These are phyloP conservation scores for Vachellia pachyceras DNA, from an alignment of 306 rosid genomes.

Conservation along the genomic window DNA sequence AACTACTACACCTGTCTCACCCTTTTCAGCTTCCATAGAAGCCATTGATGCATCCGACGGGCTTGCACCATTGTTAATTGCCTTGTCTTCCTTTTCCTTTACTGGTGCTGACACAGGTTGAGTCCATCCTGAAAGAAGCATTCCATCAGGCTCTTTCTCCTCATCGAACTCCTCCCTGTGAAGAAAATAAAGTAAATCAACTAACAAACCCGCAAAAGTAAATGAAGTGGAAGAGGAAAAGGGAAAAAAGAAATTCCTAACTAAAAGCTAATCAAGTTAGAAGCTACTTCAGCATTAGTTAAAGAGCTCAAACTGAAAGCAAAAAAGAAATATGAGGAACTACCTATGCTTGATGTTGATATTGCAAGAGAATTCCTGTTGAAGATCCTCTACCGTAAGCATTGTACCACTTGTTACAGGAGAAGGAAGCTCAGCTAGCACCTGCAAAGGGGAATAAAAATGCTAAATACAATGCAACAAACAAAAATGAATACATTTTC, in stretches of 20 bases:
- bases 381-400: conserved; percentile 84
- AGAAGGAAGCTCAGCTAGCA: conserved; percentile 81
- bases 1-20: conserved; percentile 44
- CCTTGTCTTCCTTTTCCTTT: conserved; percentile 57
- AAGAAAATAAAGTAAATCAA: conserved; percentile 16
- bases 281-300: not conserved
- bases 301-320: not conserved
- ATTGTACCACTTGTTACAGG: conserved; percentile 81
- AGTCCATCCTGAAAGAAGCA: conserved; percentile 93
- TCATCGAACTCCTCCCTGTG: conserved; percentile 92
- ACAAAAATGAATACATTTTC: conserved; percentile 10
- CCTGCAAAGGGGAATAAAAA: conserved; percentile 50
- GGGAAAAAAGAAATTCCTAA: not conserved
- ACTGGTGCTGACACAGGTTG: conserved; percentile 60
- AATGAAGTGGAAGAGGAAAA: not conserved
- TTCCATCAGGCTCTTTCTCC: conserved; percentile 97
- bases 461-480: conserved; percentile 23
- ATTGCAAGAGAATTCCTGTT: conserved; percentile 82
- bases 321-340: not conserved
- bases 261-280: conserved; percentile 1
- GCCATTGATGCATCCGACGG: conserved; percentile 45
- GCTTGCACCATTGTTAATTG: conserved; percentile 66
- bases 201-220: not conserved
- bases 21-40: conserved; percentile 45
- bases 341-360: conserved; percentile 95